Evolutionary conservation across 192 early-diverging fungal genomes (phyloP).

Genomic region (Phycomyces blakesleeanus): DNA sequence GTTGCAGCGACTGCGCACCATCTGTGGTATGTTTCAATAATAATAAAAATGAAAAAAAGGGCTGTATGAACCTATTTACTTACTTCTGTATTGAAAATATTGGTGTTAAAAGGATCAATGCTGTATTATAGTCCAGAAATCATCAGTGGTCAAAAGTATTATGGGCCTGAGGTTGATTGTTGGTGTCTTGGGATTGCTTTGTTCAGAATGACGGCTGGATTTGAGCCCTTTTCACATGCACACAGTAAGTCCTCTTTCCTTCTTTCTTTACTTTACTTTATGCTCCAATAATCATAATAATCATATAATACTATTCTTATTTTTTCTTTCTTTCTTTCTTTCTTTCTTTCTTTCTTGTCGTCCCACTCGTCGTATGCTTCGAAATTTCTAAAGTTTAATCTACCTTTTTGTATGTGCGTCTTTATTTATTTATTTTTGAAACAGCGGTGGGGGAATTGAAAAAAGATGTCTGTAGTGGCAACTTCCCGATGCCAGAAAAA

Average conservation of each 20-base stretch:
- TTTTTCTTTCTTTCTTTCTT: no score
- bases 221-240: slow-evolving; percentile 50
- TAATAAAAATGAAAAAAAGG: neutral
- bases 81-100: slow-evolving; percentile 19
- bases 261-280: no score
- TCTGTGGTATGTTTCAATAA: slow-evolving; percentile 66
- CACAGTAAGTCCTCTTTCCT: slow-evolving; percentile 36
- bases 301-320: no score
- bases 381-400: no score
- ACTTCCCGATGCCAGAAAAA: slow-evolving; percentile 34
- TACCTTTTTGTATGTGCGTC: no score
- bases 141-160: slow-evolving; percentile 84
- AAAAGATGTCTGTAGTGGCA: slow-evolving; percentile 40
- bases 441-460: slow-evolving; percentile 52
- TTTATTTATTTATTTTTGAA: no score
- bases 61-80: neutral
- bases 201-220: slow-evolving; percentile 72
- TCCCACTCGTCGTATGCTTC: no score
- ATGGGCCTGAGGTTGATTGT: slow-evolving; percentile 91
- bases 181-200: slow-evolving; percentile 93
- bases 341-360: no score
- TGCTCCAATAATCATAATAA: no score
- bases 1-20: slow-evolving; percentile 67
- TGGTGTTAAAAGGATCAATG: slow-evolving; percentile 79
- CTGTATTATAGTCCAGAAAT: slow-evolving; percentile 91